A percentile compares a stretch with the other conserved stretches of the same genome.
Conservation (phyloP, 2,329 filamentous ascomycete genomes). For the Trichoderma sp. region DNA sequence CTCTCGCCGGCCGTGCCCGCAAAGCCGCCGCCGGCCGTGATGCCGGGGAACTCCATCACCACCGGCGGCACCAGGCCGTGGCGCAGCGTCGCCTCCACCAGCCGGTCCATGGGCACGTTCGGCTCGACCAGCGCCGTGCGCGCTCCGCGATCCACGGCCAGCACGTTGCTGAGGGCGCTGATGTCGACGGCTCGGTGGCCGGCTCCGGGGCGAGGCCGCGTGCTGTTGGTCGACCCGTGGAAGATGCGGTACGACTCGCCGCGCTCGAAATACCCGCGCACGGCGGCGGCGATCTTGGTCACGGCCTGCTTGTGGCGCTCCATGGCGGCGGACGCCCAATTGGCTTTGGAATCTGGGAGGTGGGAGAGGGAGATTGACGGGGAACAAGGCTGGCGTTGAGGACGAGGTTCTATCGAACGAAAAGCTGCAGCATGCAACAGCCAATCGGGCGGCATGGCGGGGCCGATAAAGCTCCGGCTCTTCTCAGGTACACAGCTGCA, state of each 20-base stretch:
- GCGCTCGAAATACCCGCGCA: constrained; percentile 47
- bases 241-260: constrained; percentile 66
- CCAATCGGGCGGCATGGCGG: background rate
- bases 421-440: background rate
- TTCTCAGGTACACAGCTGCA: too few relatives aligned
- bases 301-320: constrained; percentile 51
- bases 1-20: constrained; percentile 70
- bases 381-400: background rate
- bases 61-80: constrained; percentile 66
- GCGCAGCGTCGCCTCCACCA: constrained; percentile 63
- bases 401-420: background rate
- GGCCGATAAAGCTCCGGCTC: background rate
- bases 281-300: constrained; percentile 44
- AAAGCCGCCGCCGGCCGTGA: constrained; percentile 69
- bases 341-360: background rate
- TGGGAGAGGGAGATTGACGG: background rate
- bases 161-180: constrained; percentile 58
- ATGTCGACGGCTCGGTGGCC: constrained; percentile 55
- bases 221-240: constrained; percentile 76
- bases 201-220: constrained; percentile 46
- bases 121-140: constrained; percentile 68
- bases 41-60: constrained; percentile 74
- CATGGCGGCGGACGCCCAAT: constrained; percentile 33
- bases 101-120: constrained; percentile 70
- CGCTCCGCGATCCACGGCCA: constrained; percentile 54